Conservation (phyloP, 1,284 basidiomycete species). For the Puccinia polysora region DNA sequence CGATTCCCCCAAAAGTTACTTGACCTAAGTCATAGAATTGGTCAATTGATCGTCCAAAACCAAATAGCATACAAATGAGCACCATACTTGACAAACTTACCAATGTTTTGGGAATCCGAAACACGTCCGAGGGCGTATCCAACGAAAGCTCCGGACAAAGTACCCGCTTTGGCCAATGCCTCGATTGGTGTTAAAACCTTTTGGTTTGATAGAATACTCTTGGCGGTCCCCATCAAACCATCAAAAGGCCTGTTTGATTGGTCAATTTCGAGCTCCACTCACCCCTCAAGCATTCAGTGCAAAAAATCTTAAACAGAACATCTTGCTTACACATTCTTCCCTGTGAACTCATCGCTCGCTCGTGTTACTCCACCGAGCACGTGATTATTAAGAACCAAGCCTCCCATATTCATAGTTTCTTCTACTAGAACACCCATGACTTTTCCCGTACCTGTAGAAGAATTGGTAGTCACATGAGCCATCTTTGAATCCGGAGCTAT, state of each 20-base stretch:
- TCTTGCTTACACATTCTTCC: conserved; percentile 35
- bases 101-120: conserved; percentile 51
- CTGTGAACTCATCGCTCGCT: conserved; percentile 66
- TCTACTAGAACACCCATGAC: conserved; percentile 65
- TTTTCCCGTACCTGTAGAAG: conserved; percentile 57
- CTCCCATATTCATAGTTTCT: conserved; percentile 68
- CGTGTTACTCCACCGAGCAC: conserved; percentile 66
- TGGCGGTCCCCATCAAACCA: conserved; percentile 76
- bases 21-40: conserved; percentile 29
- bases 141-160: conserved; percentile 66
- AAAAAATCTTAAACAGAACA: neutral
- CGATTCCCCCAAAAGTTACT: conserved; percentile 72
- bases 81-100: neutral
- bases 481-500: neutral
- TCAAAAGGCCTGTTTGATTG: conserved; percentile 62
- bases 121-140: conserved; percentile 75
- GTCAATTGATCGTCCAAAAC: neutral
- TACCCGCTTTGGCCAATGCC: conserved; percentile 61
- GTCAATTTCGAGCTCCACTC: conserved; percentile 47
- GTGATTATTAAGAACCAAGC: conserved; percentile 62
- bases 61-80: neutral
- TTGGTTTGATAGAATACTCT: conserved; percentile 66
- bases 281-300: neutral
- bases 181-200: conserved; percentile 68
- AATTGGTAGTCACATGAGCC: conserved; percentile 1